Conservation (phyloP, 2,329 filamentous ascomycete species). For the Annulohypoxylon truncatum region DNA sequence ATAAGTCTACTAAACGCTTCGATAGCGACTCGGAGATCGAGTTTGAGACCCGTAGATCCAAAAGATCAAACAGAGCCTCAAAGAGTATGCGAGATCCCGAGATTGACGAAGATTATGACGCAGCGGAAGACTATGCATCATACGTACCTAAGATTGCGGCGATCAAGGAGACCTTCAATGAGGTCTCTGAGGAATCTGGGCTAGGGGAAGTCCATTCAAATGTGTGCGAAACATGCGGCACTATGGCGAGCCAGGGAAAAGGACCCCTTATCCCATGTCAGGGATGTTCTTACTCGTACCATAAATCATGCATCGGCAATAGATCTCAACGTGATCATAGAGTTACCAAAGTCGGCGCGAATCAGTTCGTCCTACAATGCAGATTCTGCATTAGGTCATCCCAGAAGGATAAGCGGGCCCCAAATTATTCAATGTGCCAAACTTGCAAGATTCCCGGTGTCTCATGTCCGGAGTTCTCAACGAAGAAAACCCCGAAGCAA, state of each 20-base stretch:
- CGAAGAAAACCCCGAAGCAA: slow-evolving; percentile 77
- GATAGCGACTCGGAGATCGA: slow-evolving; percentile 60
- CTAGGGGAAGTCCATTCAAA: slow-evolving; percentile 79
- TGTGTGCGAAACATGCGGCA: slow-evolving; percentile 77
- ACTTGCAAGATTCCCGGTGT: slow-evolving; percentile 72
- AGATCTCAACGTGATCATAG: slow-evolving; percentile 83
- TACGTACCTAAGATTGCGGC: slow-evolving; percentile 67
- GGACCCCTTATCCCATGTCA: slow-evolving; percentile 87
- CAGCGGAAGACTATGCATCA: slow-evolving; percentile 59
- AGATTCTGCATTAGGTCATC: slow-evolving; percentile 80
- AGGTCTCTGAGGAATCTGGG: slow-evolving; percentile 67
- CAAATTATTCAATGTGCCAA: slow-evolving; percentile 78
- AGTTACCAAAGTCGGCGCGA: slow-evolving; percentile 83
- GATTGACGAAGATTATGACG: slow-evolving; percentile 69
- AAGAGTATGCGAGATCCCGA: slow-evolving; percentile 63
- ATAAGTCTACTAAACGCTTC: slow-evolving; percentile 38
- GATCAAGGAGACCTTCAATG: slow-evolving; percentile 79
- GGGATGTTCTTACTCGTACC: slow-evolving; percentile 86
- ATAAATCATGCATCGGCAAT: slow-evolving; percentile 83
- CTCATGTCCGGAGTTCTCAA: slow-evolving; percentile 80
- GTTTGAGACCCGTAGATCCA: slow-evolving; percentile 65
- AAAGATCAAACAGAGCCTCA: slow-evolving; percentile 58
- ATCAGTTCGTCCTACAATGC: slow-evolving; percentile 89
- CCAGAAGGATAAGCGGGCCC: slow-evolving; percentile 76
- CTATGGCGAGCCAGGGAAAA: slow-evolving; percentile 65